Conservation (phyloP, 129 eudicot species). For the Solidago caesia region DNA sequence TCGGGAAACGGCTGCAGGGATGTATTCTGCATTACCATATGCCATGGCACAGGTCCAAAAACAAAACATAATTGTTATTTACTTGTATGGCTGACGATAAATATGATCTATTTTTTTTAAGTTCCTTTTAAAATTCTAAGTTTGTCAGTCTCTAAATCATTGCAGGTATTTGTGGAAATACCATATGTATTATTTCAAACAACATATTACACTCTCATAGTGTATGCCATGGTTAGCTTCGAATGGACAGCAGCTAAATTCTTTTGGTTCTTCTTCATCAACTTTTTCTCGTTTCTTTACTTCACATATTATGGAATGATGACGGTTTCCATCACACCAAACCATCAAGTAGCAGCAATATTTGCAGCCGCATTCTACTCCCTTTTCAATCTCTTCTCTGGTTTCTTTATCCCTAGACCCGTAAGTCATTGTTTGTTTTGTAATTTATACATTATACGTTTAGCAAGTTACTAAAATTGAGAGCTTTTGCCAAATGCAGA, state of each 20-base stretch:
- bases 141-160: no score
- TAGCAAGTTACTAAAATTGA: not conserved
- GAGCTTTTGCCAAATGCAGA: slow-evolving; percentile 22
- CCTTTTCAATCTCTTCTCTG: slow-evolving; percentile 56
- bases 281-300: slow-evolving; percentile 57
- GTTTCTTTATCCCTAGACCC: slow-evolving; percentile 67
- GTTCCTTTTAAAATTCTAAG: no score
- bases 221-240: slow-evolving; percentile 57
- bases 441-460: not conserved
- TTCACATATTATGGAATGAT: slow-evolving; percentile 76
- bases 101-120: no score
- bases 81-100: no score
- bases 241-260: slow-evolving; percentile 53
- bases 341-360: slow-evolving; percentile 57
- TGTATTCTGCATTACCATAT: slow-evolving; percentile 86
- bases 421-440: slow-evolving; percentile 27
- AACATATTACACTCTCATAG: slow-evolving; percentile 45
- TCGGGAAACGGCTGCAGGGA: slow-evolving; percentile 85
- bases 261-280: slow-evolving; percentile 53
- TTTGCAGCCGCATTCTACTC: slow-evolving; percentile 59
- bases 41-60: slow-evolving; percentile 80
- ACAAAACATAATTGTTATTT: not conserved
- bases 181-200: slow-evolving; percentile 64
- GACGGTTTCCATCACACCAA: slow-evolving; percentile 69
- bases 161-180: slow-evolving; percentile 58